These are phyloP conservation scores for Xylariaceae sp. DNA, from an alignment of 2,329 filamentous ascomycete species.

Conservation along the genomic window DNA sequence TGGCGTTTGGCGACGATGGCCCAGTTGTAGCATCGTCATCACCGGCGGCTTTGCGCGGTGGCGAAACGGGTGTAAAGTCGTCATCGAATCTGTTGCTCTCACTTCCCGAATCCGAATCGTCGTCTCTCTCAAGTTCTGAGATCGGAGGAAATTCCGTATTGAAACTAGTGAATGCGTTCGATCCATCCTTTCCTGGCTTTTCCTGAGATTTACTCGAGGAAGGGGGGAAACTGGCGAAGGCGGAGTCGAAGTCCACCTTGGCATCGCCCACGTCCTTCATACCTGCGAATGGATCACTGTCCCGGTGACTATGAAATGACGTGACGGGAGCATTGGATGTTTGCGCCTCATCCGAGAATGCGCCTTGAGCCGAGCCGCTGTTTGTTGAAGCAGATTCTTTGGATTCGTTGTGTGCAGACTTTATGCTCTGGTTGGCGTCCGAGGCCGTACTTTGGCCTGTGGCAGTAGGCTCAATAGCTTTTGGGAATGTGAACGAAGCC, in stretches of 20 bases:
- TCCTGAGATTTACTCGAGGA: conserved; percentile 46
- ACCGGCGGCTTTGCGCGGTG: conserved; percentile 35
- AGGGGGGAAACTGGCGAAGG: conserved; percentile 69
- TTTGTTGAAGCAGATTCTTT: conserved; percentile 29
- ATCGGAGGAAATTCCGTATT: conserved; percentile 89
- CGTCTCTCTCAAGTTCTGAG: conserved; percentile 73
- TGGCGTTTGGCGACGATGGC: conserved; percentile 26
- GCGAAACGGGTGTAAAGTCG: conserved; percentile 70
- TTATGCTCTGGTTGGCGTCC: conserved; percentile 30
- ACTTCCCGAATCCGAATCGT: conserved; percentile 76
- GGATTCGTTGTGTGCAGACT: conserved; percentile 25
- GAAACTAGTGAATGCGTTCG: conserved; percentile 49
- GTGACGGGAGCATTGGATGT: conserved; percentile 25
- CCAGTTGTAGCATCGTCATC: conserved; percentile 26
- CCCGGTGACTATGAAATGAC: conserved; percentile 28
- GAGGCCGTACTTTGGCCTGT: conserved; percentile 35
- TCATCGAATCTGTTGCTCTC: conserved; percentile 87
- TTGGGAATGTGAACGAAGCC: conserved; percentile 62
- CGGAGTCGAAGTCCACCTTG: conserved; percentile 79
- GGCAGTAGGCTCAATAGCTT: conserved; percentile 35
- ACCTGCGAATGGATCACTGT: conserved; percentile 48
- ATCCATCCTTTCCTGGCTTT: conserved; percentile 38
- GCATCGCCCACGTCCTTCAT: conserved; percentile 52
- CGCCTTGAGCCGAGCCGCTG: conserved; percentile 43
- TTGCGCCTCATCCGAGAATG: conserved; percentile 45